Conservation (phyloP, 2,329 filamentous ascomycete species). For the Xylogone sp. region DNA sequence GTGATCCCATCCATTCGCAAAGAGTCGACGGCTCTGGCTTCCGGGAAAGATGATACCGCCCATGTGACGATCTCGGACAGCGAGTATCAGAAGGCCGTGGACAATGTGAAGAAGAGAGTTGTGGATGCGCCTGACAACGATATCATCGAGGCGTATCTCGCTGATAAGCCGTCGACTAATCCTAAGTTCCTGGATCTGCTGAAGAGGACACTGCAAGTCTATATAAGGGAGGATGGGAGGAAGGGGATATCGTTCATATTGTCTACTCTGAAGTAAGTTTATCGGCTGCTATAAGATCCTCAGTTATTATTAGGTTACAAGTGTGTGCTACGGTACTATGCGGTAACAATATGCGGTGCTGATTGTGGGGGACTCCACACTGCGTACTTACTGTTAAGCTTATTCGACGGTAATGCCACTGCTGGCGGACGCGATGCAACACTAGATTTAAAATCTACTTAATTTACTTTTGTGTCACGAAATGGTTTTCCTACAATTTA, state of each 20-base stretch:
- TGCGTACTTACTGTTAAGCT: neutral
- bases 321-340: too few species aligned
- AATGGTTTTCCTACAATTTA: neutral
- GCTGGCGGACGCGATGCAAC: too few species aligned
- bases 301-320: too few species aligned
- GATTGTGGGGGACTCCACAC: neutral
- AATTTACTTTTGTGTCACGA: too few species aligned
- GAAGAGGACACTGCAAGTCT: conserved; percentile 35
- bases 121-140: conserved; percentile 36
- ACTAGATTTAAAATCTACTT: too few species aligned
- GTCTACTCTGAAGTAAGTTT: conserved; percentile 24
- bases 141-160: conserved; percentile 48
- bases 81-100: conserved; percentile 46
- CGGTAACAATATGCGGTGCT: too few species aligned
- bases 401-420: too few species aligned
- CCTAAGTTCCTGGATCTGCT: conserved; percentile 49
- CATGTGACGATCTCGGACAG: conserved; percentile 45
- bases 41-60: conserved; percentile 30
- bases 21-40: conserved; percentile 27
- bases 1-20: conserved; percentile 55
- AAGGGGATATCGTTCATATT: conserved; percentile 21
- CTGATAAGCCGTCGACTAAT: conserved; percentile 46
- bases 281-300: too few species aligned
- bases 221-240: conserved; percentile 21
- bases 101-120: conserved; percentile 32